Conservation (phyloP, 1,284 basidiomycete genomes). For the Amylostereum areolatum region DNA sequence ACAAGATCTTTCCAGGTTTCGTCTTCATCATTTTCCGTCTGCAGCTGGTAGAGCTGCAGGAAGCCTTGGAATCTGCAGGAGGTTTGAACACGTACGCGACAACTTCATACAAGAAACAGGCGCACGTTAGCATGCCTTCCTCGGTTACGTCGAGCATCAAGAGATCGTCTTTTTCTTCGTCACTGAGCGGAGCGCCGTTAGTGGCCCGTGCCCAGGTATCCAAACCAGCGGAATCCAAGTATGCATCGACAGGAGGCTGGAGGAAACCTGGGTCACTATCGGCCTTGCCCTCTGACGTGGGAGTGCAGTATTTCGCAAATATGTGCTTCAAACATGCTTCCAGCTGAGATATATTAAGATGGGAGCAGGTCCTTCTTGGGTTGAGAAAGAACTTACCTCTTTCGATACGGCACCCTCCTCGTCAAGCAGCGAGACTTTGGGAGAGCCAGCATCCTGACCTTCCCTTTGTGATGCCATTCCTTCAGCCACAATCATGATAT, state of each 20-base stretch:
- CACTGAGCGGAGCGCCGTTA: slow-evolving; percentile 66
- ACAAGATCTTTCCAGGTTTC: slow-evolving; percentile 80
- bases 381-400: slow-evolving; percentile 35
- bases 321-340: slow-evolving; percentile 63
- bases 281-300: slow-evolving; percentile 22
- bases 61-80: slow-evolving; percentile 63
- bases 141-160: slow-evolving; percentile 72
- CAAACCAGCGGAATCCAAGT: slow-evolving; percentile 49
- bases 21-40: slow-evolving; percentile 76
- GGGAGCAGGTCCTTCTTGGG: no score
- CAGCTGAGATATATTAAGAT: slow-evolving; percentile 32
- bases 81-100: not conserved
- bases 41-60: slow-evolving; percentile 72
- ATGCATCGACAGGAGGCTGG: slow-evolving; percentile 52
- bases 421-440: slow-evolving; percentile 44
- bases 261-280: slow-evolving; percentile 24
- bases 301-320: slow-evolving; percentile 68
- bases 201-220: slow-evolving; percentile 73
- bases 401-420: slow-evolving; percentile 61
- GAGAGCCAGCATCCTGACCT: no score
- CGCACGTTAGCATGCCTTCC: slow-evolving; percentile 69
- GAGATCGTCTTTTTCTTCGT: slow-evolving; percentile 72
- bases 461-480: no score
- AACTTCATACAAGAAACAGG: slow-evolving; percentile 9
- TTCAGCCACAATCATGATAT: no score